Conservation (phyloP, 257 asterid species). For the Gynochthodes officinalis region DNA sequence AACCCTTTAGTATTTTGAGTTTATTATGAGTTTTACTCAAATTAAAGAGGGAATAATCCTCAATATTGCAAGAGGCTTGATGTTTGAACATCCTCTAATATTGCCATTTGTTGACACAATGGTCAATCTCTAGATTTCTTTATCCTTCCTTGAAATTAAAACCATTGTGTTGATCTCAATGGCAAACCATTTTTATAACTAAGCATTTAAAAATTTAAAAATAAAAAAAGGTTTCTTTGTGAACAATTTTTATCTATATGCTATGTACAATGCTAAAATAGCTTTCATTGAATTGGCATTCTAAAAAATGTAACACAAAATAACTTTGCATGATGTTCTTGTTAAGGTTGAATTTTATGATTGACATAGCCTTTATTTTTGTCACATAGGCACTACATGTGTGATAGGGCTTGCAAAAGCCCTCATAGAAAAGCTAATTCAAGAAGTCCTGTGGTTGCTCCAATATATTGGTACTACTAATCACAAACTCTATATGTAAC, state of each 20-base stretch:
- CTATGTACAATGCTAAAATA: too few species aligned
- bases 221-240: too few species aligned
- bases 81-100: slow-evolving; percentile 86
- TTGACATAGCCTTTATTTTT: slow-evolving; percentile 5
- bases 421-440: slow-evolving; percentile 64
- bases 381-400: slow-evolving; percentile 71
- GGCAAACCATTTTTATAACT: neutral
- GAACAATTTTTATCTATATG: neutral
- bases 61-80: slow-evolving; percentile 86
- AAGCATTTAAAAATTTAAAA: too few species aligned
- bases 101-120: slow-evolving; percentile 74
- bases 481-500: neutral
- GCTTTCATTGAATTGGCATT: neutral
- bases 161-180: neutral
- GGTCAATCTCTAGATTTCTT: slow-evolving; percentile 37
- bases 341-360: neutral
- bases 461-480: neutral
- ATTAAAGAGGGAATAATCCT: slow-evolving; percentile 70
- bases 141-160: neutral
- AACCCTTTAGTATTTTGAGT: slow-evolving; percentile 18
- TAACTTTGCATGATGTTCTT: neutral
- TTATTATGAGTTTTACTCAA: slow-evolving; percentile 29
- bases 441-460: slow-evolving; percentile 46
- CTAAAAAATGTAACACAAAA: too few species aligned
- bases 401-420: slow-evolving; percentile 84